A percentile compares a stretch with the other conserved stretches of the same genome.
phyloP scores from a whole-genome alignment of 768 basidiomycete genomes.

The Auriscalpium vulgare region DNA sequence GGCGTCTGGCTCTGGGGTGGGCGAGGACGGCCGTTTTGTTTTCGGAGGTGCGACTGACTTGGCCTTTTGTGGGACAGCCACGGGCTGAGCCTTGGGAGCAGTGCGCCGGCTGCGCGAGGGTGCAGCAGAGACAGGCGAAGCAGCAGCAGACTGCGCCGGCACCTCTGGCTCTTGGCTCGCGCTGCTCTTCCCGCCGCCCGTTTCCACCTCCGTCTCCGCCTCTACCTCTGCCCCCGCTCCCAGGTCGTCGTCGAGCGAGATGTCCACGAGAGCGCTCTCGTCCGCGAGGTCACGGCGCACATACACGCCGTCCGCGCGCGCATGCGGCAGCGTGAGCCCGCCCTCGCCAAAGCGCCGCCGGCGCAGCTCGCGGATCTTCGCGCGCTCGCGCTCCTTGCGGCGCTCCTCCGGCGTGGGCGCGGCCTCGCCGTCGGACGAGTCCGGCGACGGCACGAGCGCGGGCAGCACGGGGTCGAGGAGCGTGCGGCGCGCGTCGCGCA shows the following conservation, averaged over 20 bases:
- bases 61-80: neutral
- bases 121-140: neutral
- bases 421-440: conserved; percentile 30
- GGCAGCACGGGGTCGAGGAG: conserved; percentile 41
- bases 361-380: conserved; percentile 50
- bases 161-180: conserved; percentile 3
- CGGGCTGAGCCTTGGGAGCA: neutral
- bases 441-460: conserved; percentile 25
- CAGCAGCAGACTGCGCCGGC: neutral
- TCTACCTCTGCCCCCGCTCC: neutral
- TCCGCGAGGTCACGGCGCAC: conserved; percentile 51
- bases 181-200: neutral
- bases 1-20: neutral
- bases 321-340: conserved; percentile 14
- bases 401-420: conserved; percentile 33
- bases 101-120: neutral
- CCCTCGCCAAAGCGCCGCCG: conserved; percentile 35
- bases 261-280: conserved; percentile 54
- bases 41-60: neutral
- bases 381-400: conserved; percentile 37
- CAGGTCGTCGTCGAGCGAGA: conserved; percentile 31
- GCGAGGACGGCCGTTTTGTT: neutral
- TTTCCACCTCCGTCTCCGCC: neutral
- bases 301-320: conserved; percentile 34
- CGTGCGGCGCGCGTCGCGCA: conserved; percentile 40